Evolutionary conservation across 2,329 filamentous ascomycete genomes (phyloP), one percentile per base, ranked within the genome.

Genomic region (Epichloe elymi): DNA sequence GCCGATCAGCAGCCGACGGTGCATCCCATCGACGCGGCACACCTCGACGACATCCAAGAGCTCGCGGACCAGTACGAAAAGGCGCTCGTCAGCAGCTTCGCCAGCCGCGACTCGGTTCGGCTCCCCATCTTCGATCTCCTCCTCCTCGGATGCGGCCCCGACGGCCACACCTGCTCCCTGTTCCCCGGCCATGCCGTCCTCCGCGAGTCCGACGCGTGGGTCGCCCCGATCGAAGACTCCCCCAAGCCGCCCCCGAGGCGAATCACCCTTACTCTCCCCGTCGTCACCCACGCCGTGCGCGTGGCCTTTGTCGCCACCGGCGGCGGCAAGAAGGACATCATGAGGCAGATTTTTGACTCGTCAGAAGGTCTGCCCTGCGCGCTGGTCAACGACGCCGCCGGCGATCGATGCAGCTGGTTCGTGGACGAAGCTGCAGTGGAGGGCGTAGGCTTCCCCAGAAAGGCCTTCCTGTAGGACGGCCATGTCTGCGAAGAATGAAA

Each of bases 161-260:
- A 97, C 67, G 93, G 93, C 49, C 93, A 98, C 73, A 97, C 93
- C 36, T 97, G 93, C 82, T 93, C 86, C 60, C 75, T 98, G 49
- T 98, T 98, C 75, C 93, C 93, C 5, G 85, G 85, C 51, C 91
- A 96, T 65, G 79, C 84, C 53, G 78, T 97, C 50, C 78, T 97
- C 58, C 82, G 89, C 57, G 91, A 97, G 72, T 80, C 80, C 37
- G 84, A 83, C 61, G 88, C 91, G 50, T 98, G 93, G 93, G 88
- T 97, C 42, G 85, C 90, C 14, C 80, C 88, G 44, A 94, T 96
- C 63, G 82, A 85, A 62, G 88, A 97, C 72, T 95, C 88, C 93
- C 93, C 93, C 48, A 98, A 98, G 78, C 91, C 91, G 39, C 93
- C 93, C 44, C 79, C 88, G 44, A 84, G 81, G 70, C 82, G 93